These are phyloP conservation scores for Silene latifolia DNA, from an alignment of 148 eudicot genomes.

Conservation along the genomic window DNA sequence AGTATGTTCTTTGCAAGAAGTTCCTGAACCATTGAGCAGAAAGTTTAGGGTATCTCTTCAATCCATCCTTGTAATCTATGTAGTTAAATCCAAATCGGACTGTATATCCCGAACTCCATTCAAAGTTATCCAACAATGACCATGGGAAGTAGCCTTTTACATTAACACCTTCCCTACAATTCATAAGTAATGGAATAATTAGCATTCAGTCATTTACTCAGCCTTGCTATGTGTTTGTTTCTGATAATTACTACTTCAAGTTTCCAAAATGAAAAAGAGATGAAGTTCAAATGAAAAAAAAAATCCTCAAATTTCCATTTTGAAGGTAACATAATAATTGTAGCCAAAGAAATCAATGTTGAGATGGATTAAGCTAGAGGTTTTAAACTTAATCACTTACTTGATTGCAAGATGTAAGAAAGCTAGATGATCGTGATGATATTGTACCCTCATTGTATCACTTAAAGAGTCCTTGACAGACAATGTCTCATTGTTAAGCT, in stretches of 20 bases:
- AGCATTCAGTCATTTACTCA: background rate
- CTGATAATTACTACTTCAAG: no score
- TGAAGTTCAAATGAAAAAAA: no score
- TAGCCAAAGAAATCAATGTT: no score
- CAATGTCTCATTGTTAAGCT: conserved; percentile 21
- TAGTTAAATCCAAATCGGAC: conserved; percentile 38
- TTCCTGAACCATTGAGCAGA: conserved; percentile 38
- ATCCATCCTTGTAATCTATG: conserved; percentile 34
- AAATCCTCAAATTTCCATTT: no score
- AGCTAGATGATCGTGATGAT: conserved; percentile 29
- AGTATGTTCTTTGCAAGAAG: conserved; percentile 13
- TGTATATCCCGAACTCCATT: conserved; percentile 35
- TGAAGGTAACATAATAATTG: no score
- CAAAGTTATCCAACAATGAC: conserved; percentile 47
- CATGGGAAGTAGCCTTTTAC: conserved; percentile 41
- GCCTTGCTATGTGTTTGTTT: no score
- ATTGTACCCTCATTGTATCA: conserved; percentile 31
- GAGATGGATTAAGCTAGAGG: no score
- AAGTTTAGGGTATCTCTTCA: conserved; percentile 34
- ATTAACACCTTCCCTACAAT: conserved; percentile 15
- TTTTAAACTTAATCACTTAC: conserved; percentile 15
- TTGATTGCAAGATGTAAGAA: conserved; percentile 29
- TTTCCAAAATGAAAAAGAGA: no score
- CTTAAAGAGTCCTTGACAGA: conserved; percentile 19
- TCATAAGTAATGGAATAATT: background rate